Percentiles rank a stretch among this genome's conserved stretches.
Evolutionary conservation across 2,329 filamentous ascomycete genomes (phyloP).

Genomic region (Diaporthe sp.): DNA sequence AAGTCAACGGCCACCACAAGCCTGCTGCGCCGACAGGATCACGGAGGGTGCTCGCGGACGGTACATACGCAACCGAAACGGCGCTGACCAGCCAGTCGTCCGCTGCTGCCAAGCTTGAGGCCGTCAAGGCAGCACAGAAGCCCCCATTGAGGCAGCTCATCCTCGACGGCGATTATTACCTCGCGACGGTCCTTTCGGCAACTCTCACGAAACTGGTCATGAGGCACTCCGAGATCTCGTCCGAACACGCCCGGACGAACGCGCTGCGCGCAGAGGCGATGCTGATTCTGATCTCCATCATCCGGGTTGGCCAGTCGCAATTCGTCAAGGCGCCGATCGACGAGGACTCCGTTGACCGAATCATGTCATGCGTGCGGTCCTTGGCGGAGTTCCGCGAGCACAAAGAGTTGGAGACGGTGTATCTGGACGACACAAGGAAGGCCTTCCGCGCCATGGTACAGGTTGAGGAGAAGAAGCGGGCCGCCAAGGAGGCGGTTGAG

Average conservation of each 20-base stretch:
- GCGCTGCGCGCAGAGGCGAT: constrained; percentile 96
- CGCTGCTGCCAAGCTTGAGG: constrained; percentile 90
- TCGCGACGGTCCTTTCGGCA: constrained; percentile 93
- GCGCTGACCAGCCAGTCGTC: constrained; percentile 94
- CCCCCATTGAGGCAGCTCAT: constrained; percentile 94
- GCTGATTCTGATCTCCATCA: constrained; percentile 99
- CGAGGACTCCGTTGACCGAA: constrained; percentile 96
- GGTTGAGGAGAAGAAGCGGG: constrained; percentile 96
- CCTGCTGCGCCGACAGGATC: constrained; percentile 82
- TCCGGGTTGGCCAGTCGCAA: constrained; percentile 97
- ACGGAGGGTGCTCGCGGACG: constrained; percentile 91
- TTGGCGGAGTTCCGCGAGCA: constrained; percentile 89
- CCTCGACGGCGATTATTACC: constrained; percentile 95
- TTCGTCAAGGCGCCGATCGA: constrained; percentile 98
- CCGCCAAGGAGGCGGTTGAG: constrained; percentile 91
- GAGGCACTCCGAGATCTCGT: constrained; percentile 93
- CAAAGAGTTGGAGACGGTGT: constrained; percentile 91
- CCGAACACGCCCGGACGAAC: constrained; percentile 88
- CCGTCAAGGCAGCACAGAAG: constrained; percentile 96
- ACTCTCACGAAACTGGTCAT: constrained; percentile 98
- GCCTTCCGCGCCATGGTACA: constrained; percentile 98
- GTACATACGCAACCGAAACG: constrained; percentile 97
- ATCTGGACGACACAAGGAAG: constrained; percentile 93
- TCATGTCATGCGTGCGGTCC: constrained; percentile 96
- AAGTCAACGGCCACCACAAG: constrained; percentile 85